Percentiles rank a stretch among this genome's conserved stretches.
These are phyloP conservation scores for Dictyophora rubrovolvata DNA, from an alignment of 768 basidiomycete genomes.

Conservation along the genomic window DNA sequence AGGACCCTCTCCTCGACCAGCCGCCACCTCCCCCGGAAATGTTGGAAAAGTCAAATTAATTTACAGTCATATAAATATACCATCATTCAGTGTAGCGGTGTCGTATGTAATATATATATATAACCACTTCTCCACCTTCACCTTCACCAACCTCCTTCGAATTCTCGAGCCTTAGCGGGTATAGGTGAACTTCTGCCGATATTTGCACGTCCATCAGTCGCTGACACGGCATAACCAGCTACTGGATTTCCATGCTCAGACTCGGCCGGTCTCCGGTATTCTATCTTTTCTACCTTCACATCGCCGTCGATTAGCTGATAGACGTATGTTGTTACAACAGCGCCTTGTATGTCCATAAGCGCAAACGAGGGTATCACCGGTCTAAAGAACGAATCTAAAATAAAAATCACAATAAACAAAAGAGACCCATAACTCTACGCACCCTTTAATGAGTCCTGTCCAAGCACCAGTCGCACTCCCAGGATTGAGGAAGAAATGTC, in stretches of 20 bases:
- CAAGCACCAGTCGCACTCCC: constrained; percentile 94
- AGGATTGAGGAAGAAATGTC: constrained; percentile 91
- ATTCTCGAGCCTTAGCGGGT: background rate
- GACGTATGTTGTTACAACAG: constrained; percentile 94
- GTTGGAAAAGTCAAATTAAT: background rate
- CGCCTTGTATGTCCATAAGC: constrained; percentile 94
- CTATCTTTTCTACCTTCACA: constrained; percentile 87
- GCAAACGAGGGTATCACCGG: constrained; percentile 92
- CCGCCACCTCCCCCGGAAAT: constrained; percentile 33
- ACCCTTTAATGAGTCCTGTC: constrained; percentile 69
- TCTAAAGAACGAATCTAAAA: constrained; percentile 30
- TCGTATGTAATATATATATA: background rate
- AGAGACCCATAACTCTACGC: constrained; percentile 15
- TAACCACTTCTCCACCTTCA: background rate
- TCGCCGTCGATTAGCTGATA: constrained; percentile 92
- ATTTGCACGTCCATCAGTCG: background rate
- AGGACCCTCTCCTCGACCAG: constrained; percentile 60
- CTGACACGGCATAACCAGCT: background rate
- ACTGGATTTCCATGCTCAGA: constrained; percentile 6
- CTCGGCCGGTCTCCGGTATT: constrained; percentile 46
- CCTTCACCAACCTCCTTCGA: constrained; percentile 5
- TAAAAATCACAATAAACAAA: background rate
- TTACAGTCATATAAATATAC: background rate
- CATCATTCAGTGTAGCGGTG: background rate
- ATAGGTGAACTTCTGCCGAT: constrained; percentile 9